Evolutionary conservation across 768 basidiomycete species (phyloP).

Genomic region (Russula sp.): DNA sequence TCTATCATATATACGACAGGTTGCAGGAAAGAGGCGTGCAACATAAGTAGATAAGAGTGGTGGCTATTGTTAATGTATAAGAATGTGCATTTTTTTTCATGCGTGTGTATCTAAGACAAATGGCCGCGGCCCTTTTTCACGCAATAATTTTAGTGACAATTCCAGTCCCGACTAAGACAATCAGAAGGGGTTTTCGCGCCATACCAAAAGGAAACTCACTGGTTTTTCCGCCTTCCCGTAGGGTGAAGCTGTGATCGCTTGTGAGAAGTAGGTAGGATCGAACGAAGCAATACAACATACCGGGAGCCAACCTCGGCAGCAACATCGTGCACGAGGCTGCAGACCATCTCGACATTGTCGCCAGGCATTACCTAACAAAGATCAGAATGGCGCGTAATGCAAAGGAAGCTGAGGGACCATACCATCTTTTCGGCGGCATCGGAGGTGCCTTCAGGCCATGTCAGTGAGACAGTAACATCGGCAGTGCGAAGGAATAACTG

Average conservation of each 20-base stretch:
- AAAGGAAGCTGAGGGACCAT: constrained; percentile 21
- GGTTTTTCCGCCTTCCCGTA: constrained; percentile 93
- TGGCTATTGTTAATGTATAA: no score
- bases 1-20: no score
- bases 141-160: constrained; percentile 84
- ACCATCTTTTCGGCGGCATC: constrained; percentile 89
- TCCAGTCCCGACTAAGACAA: constrained; percentile 78
- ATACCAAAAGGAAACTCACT: constrained; percentile 47
- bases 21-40: no score
- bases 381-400: constrained; percentile 16
- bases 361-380: constrained; percentile 83
- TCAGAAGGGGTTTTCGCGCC: constrained; percentile 2
- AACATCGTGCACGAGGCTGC: constrained; percentile 77
- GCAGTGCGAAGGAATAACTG: constrained; percentile 96
- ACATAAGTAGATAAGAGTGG: no score
- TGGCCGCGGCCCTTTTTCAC: constrained; percentile 33
- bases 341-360: constrained; percentile 93
- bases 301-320: constrained; percentile 87
- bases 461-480: constrained; percentile 81
- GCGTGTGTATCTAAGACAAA: neutral
- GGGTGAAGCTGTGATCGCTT: constrained; percentile 58
- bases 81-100: neutral
- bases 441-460: constrained; percentile 81
- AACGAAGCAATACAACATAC: constrained; percentile 33
- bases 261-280: constrained; percentile 17